A percentile compares a stretch with the other conserved stretches of the same genome.
Conservation (phyloP, 305 asterid species). For the Fraxinus latifolia region DNA sequence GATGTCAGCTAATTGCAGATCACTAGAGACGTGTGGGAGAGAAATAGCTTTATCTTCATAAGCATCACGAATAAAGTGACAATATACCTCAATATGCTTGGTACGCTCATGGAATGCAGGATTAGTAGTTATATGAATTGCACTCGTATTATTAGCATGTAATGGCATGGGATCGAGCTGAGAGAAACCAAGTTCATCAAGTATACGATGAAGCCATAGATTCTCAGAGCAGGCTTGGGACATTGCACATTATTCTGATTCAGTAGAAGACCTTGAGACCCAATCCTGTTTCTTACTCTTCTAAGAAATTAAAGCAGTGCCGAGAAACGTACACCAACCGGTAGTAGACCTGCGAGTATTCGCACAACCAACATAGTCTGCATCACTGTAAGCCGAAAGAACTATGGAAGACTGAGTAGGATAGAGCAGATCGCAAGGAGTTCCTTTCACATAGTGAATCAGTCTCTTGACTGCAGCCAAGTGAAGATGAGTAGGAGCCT, state of each 20-base stretch:
- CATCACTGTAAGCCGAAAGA: not conserved
- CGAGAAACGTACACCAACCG: not conserved
- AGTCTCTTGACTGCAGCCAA: not conserved
- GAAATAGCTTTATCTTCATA: not conserved
- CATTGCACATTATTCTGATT: not conserved
- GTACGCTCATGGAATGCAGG: not conserved
- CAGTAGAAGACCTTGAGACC: not conserved
- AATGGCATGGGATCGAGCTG: not conserved
- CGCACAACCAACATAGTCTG: not conserved
- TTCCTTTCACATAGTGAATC: not conserved
- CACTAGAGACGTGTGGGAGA: not conserved
- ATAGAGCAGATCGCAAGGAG: not conserved
- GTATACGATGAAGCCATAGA: not conserved
- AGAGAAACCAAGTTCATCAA: not conserved
- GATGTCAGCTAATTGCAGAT: not conserved
- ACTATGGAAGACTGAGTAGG: not conserved
- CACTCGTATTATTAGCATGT: not conserved
- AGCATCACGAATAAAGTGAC: not conserved
- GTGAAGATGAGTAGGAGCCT: not conserved
- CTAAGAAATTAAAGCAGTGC: not conserved
- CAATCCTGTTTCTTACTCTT: not conserved
- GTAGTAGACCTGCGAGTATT: not conserved
- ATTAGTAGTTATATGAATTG: not conserved
- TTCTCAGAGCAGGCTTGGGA: not conserved
- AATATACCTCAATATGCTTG: not conserved